These are phyloP conservation scores for Phanerodontia chrysosporium DNA, from an alignment of 768 basidiomycete genomes.

Conservation along the genomic window DNA sequence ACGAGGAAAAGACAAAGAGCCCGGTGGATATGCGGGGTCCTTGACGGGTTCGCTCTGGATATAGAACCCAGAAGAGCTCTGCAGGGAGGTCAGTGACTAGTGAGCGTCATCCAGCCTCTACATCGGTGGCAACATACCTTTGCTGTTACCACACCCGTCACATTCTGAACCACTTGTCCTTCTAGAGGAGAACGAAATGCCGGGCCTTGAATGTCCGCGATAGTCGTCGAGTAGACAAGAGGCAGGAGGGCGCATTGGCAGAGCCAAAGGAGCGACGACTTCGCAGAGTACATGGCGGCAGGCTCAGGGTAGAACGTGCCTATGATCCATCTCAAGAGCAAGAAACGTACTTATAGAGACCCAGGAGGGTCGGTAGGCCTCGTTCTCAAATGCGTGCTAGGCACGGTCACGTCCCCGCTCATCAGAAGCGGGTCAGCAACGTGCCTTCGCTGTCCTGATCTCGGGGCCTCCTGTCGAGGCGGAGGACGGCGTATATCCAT, in stretches of 20 bases:
- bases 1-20: constrained; percentile 44
- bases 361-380: no score
- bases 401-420: no score
- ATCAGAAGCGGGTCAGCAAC: no score
- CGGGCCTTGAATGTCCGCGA: constrained; percentile 28
- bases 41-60: constrained; percentile 34
- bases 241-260: not conserved
- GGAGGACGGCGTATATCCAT: not conserved
- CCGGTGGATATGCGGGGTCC: constrained; percentile 49
- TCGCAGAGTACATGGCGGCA: not conserved
- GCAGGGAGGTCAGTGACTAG: not conserved
- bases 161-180: constrained; percentile 22
- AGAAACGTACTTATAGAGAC: not conserved
- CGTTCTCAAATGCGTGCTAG: no score
- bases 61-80: constrained; percentile 38
- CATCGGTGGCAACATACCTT: constrained; percentile 14
- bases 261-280: not conserved
- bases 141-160: constrained; percentile 25
- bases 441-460: no score
- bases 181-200: constrained; percentile 24
- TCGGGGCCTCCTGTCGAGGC: not conserved
- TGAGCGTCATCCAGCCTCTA: not conserved
- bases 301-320: not conserved
- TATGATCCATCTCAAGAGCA: no score
- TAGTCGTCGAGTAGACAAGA: constrained; percentile 10